phyloP scores from a whole-genome alignment of 768 basidiomycete genomes.

The Cubamyces lactineus region DNA sequence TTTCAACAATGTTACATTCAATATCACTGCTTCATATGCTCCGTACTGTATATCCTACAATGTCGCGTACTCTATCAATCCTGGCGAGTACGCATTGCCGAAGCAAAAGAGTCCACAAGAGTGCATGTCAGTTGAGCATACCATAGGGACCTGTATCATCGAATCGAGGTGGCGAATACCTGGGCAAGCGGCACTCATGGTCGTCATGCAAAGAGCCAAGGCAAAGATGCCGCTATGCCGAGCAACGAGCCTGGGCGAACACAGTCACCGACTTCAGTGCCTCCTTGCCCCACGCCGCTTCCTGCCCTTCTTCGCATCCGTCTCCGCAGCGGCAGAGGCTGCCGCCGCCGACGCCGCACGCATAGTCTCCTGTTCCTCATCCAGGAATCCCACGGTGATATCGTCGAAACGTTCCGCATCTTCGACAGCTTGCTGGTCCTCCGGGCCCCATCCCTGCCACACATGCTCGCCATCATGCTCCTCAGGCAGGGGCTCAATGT shows the following conservation, averaged over 20 bases:
- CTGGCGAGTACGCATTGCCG: too few relatives aligned
- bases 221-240: neutral
- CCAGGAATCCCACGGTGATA: slow-evolving; percentile 40
- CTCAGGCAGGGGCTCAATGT: slow-evolving; percentile 32
- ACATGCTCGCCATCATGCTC: slow-evolving; percentile 27
- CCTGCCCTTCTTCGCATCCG: slow-evolving; percentile 8
- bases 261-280: neutral
- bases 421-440: slow-evolving; percentile 36
- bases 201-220: neutral
- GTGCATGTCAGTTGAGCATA: too few relatives aligned
- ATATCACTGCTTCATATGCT: neutral
- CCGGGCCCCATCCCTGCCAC: slow-evolving; percentile 38
- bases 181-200: too few relatives aligned
- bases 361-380: slow-evolving; percentile 36
- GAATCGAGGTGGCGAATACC: too few relatives aligned
- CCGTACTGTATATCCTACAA: slow-evolving; percentile 7
- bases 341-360: slow-evolving; percentile 13
- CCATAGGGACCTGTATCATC: too few relatives aligned
- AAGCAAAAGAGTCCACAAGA: too few relatives aligned
- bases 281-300: slow-evolving; percentile 9
- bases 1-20: slow-evolving; percentile 11
- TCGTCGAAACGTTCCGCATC: slow-evolving; percentile 43
- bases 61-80: neutral
- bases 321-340: slow-evolving; percentile 8
- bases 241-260: too few relatives aligned